Evolutionary conservation across 2,329 filamentous ascomycete species (phyloP), one percentile per base, ranked within the genome.

Genomic region (Incumbomyces delicatus): DNA sequence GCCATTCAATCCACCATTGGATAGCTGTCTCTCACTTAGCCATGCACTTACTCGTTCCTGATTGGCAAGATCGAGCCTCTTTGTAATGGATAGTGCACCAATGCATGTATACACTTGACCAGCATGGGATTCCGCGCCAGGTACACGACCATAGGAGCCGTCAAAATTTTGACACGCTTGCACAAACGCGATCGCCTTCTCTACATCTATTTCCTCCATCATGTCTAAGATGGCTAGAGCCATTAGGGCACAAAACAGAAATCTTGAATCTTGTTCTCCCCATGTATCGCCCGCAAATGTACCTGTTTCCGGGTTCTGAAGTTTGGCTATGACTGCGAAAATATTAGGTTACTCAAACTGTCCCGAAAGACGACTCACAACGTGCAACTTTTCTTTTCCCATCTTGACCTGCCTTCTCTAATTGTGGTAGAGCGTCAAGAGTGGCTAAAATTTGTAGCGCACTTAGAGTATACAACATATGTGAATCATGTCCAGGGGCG

Each of bases 91-190:
- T 48, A 98, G 72, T 16, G 90, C 87, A 11, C 81, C 89, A 16
- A 96, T 75, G 62, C 92, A 98, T 6, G 90, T 95, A 63, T 94
- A 95, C 38, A 96, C 87, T 67, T 98, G 92, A 12, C 89, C 92
- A 0, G 90, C 82, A 65, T 98, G 92, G 20, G 89, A 94, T 66
- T 98, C 92, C 14, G 88, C 88, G 7, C 89, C 89, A 1, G 92
- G 92, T 35, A 78, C 80, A 35, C 89, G 83, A 13, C 92, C 92
- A 64, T 94, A 98, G 14, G 87, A 92, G 33, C 92, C 92, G 63
- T 98, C 92, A 55, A 94, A 87, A 64, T 98, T 98, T 58, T 82
- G 81, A 64, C 92, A 98, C 5, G 82, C 77, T 48, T 80, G 77
- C 48, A 98, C 74, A 61, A 95, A 81, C 4, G 77, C 69, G 7